Conservation (phyloP, 2,329 filamentous ascomycete species). For the Davidsoniella australis region DNA sequence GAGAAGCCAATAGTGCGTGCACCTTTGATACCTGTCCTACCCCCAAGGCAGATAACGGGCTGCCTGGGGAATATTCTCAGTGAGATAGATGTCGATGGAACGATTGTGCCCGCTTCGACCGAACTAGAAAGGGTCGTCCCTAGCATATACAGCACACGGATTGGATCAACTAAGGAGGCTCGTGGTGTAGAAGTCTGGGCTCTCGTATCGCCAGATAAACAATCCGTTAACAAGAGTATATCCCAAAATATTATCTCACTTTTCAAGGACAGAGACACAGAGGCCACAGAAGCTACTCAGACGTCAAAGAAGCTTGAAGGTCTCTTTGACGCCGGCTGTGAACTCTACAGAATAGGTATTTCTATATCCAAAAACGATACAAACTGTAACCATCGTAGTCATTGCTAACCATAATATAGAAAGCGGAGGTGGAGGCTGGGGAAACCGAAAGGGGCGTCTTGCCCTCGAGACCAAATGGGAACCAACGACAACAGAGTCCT, state of each 20-base stretch:
- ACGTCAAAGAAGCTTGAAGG: not conserved
- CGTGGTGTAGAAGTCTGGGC: slow-evolving; percentile 55
- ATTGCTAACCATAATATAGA: slow-evolving; percentile 25
- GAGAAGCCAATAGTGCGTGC: slow-evolving; percentile 16
- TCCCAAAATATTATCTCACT: slow-evolving; percentile 16
- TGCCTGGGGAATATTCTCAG: slow-evolving; percentile 68
- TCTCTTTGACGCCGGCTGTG: slow-evolving; percentile 17
- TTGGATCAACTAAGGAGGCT: slow-evolving; percentile 18
- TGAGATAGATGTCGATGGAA: slow-evolving; percentile 33
- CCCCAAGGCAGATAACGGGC: slow-evolving; percentile 41
- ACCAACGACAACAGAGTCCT: slow-evolving; percentile 12
- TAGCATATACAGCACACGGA: slow-evolving; percentile 31
- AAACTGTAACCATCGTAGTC: too few species aligned
- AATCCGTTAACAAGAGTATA: slow-evolving; percentile 32
- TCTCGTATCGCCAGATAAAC: slow-evolving; percentile 20
- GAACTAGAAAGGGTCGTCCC: slow-evolving; percentile 54
- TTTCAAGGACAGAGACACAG: slow-evolving; percentile 8
- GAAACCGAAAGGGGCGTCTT: slow-evolving; percentile 59
- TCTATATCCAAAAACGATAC: slow-evolving; percentile 6
- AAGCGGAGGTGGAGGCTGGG: slow-evolving; percentile 75
- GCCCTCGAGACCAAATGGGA: slow-evolving; percentile 47
- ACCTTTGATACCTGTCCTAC: slow-evolving; percentile 46
- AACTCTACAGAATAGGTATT: slow-evolving; percentile 29
- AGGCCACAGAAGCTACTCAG: slow-evolving; percentile 4
- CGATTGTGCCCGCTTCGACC: slow-evolving; percentile 44